Evolutionary conservation across 176 grass and related monocot species (phyloP), one percentile per base, ranked within the genome.

Genomic region (Saccharum officinarum): DNA sequence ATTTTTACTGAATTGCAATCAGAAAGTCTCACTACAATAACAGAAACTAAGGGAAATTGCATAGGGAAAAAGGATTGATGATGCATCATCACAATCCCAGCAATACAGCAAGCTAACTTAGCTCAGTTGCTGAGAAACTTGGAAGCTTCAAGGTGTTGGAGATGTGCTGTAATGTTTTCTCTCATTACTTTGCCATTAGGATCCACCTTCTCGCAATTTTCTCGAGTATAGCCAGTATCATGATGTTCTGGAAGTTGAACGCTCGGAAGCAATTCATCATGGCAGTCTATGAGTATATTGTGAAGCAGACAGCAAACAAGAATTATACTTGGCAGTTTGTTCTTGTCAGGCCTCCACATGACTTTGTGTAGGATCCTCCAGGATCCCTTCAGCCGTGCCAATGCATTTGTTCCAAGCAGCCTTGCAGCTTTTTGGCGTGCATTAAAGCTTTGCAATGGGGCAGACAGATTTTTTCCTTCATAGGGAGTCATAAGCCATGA

Each of bases 281-380:
- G 86, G 14, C 78, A 79, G 78, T 99, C 97, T 85, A 96, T 92
- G 62, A 99, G 92, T 67, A 99, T 99, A 75, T 99, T 99, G 82
- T 99, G 97, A 89, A 96, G 94, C 41, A 99, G 78, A 65, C 92
- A 99, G 41, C 97, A 99, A 30, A 99, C 97, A 67, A 99, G 92
- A 83, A 99, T 95, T 75, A 96, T 96, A 75, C 97, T 99, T 1
- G 97, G 97, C 86, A 99, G 82, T 75, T 99, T 96, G 57, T 99
- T 91, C 63, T 94, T 99, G 83, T 99, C 97, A 64, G 97, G 94
- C 82, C 97, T 88, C 92, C 92, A 99, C 97, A 97, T 96, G 18
- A 99, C 93, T 86, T 99, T 99, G 82, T 99, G 88, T 89, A 99
- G 88, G 87, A 99, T 99, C 88, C 85, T 99, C 97, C 97, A 99